Evolutionary conservation across 192 early-diverging fungal species (phyloP).

Genomic region (Coemansia sp.): DNA sequence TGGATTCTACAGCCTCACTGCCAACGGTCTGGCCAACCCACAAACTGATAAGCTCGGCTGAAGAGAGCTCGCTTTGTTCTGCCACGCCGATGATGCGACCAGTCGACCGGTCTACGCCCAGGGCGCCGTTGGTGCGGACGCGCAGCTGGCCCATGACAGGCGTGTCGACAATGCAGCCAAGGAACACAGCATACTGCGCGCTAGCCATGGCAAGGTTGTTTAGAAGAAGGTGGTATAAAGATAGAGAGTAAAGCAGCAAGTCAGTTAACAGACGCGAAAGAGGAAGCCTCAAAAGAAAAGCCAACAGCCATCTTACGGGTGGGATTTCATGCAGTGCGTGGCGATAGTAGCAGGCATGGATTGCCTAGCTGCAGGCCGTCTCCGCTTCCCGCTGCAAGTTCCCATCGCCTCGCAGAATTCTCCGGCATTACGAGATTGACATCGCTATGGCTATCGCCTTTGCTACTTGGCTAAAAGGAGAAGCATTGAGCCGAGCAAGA

Average conservation of each 20-base stretch:
- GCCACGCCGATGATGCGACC: constrained; percentile 72
- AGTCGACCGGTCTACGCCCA: constrained; percentile 63
- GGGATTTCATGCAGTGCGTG: too few species aligned
- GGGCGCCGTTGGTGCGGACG: constrained; percentile 63
- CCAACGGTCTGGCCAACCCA: constrained; percentile 26
- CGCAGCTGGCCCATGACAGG: constrained; percentile 66
- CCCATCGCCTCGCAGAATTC: not conserved
- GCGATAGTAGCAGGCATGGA: too few species aligned
- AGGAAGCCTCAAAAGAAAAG: not conserved
- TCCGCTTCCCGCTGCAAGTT: not conserved
- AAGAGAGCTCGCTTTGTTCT: not conserved
- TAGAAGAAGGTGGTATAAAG: not conserved
- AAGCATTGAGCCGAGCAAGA: too few species aligned
- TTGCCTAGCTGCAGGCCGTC: not conserved
- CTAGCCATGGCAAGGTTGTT: constrained; percentile 15
- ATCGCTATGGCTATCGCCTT: not conserved
- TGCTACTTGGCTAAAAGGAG: not conserved
- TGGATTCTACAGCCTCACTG: constrained; percentile 12
- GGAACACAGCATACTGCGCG: constrained; percentile 49
- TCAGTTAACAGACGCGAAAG: not conserved
- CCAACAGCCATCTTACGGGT: not conserved
- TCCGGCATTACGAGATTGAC: not conserved
- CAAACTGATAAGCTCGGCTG: constrained; percentile 19
- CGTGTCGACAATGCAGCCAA: constrained; percentile 72
- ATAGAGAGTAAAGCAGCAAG: not conserved